Evolutionary conservation across 345 rosid species (phyloP), one percentile per base, ranked within the genome.

Genomic region (Bruguiera sexangula): DNA sequence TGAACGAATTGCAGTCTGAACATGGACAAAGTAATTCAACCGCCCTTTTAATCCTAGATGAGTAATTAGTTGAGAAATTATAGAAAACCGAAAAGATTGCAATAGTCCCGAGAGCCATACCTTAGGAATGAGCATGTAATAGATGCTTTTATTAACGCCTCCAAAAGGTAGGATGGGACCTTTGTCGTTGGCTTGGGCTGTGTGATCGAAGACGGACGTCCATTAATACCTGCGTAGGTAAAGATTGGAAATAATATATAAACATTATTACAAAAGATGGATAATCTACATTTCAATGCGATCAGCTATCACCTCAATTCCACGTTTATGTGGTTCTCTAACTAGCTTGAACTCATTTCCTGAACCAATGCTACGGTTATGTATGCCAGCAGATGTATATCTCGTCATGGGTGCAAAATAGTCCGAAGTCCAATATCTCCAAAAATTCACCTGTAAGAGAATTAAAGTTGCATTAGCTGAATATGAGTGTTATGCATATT

Each of bases 81-180:
- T 3, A 11, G 50, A 43, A 43, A 43, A 43, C 4, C 18, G 0
- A 13, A 30, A 60, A 57, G 13, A 39, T 53, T 48, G 24, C 43
- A 15, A 43, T 24, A 24, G 58, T 29, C 62, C 70, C 72, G 61
- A 68, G 71, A 66, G 64, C 74, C 66, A 70, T 85, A 89, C 96
- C 98, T 91, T 89, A 60, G 97, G 96, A 69, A 96, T 96, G 65
- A 93, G 82, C 91, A 91, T 91, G 85, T 93, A 91, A 80, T 93
- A 91, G 73, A 88, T 89, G 71, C 96, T 85, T 78, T 91, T 89
- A 78, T 93, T 96, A 69, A 84, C 84, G 74, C 98, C 98, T 80
- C 92, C 89, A 71, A 93, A 91, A 71, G 98, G 88, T 37, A 88
- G 61, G 72, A 78, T 81, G 57, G 94, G 96, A 21, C 98, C 97